Evolutionary conservation across 192 early-diverging fungal species (phyloP), one percentile per base, ranked within the genome.

Genomic region (Rhizoclosmatium sp.): DNA sequence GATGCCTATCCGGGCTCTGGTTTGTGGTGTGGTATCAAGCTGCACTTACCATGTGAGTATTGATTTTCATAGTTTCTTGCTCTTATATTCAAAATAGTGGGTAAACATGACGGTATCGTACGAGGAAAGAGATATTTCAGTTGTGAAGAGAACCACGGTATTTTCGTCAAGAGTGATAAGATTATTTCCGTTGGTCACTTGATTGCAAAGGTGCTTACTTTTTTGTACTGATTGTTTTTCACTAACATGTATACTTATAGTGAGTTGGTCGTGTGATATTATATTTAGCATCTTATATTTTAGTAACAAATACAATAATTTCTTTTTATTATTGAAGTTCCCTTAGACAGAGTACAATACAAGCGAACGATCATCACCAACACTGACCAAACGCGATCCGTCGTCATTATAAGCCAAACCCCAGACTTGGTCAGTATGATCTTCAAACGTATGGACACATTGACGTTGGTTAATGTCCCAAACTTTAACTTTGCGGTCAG

Each of bases 391-490:
- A 70, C 87, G 91, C 41, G 91, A 87, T 3, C 94, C 93, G 45
- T 93, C 89, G 60, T 91, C 88, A 84, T 92, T 94, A 85, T 91
- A 96, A 2, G 92, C 91, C 16, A 95, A 85, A 12, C 93, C 92
- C 95, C 94, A 96, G 39, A 96, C 92, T 86, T 95, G 93, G 75
- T 94, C 94, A 2, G 85, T 87, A 66, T 95, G 94, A 0, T 88
- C 86, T 68, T 94, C 92, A 76, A 93, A 91, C 31, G 94, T 95
- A 74, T 94, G 91, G 49, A 94, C 81, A 78, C 91, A 92, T 75
- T 93, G 91, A 59, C 90, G 80, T 10, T 86, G 84, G 44, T 89
- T 88, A 14, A 92, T 65, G 86, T 95, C 93, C 95, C 95, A 96
- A 12, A 96, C 82, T 85, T 96, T 96, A 49, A 94, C 89, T 59